These are phyloP conservation scores for Spinacia oleracea DNA, from an alignment of 179 eudicot genomes.

Conservation along the genomic window DNA sequence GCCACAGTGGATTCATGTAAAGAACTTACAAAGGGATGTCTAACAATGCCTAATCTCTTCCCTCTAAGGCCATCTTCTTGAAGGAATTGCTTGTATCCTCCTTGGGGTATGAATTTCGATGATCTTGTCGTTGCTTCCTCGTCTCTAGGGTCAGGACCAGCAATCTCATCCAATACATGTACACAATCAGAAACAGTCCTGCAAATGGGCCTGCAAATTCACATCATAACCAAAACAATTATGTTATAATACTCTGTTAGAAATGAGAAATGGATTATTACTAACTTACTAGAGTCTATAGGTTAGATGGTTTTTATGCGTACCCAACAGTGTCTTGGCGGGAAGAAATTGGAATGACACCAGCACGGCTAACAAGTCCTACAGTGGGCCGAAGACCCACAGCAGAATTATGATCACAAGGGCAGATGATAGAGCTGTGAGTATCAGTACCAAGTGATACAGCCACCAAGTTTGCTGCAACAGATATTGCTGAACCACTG, in stretches of 20 bases:
- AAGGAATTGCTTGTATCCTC: slow-evolving; percentile 65
- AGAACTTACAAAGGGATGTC: slow-evolving; percentile 56
- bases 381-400: slow-evolving; percentile 61
- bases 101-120: slow-evolving; percentile 58
- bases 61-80: slow-evolving; percentile 56
- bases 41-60: slow-evolving; percentile 67
- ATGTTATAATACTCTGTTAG: not conserved
- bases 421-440: slow-evolving; percentile 58
- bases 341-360: slow-evolving; percentile 55
- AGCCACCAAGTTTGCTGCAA: slow-evolving; percentile 51
- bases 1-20: slow-evolving; percentile 28
- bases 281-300: no score
- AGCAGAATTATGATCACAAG: slow-evolving; percentile 50
- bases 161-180: slow-evolving; percentile 62
- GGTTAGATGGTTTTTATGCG: not conserved
- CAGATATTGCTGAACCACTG: slow-evolving; percentile 62
- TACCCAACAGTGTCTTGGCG: slow-evolving; percentile 69
- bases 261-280: not conserved
- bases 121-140: slow-evolving; percentile 54
- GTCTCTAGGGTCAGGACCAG: slow-evolving; percentile 63
- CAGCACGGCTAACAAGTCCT: slow-evolving; percentile 67
- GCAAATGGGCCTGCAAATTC: slow-evolving; percentile 67
- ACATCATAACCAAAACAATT: not conserved
- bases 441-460: slow-evolving; percentile 61
- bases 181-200: slow-evolving; percentile 78